Evolutionary conservation across 805 yeast genomes (phyloP), one percentile per base, ranked within the genome.

Genomic region (Candida ficus): DNA sequence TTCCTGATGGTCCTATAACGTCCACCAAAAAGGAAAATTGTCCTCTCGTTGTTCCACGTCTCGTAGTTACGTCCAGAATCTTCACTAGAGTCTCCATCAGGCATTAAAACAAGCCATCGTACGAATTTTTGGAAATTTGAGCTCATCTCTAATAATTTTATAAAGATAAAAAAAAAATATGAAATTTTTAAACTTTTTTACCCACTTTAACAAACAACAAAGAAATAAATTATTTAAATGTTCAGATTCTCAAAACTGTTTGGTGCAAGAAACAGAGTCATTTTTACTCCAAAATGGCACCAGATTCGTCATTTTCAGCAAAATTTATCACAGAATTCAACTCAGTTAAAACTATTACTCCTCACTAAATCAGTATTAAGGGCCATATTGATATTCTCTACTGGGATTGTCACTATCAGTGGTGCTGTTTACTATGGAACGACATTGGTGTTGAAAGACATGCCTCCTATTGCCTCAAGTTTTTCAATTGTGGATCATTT

Each of bases 1-100:
- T 48, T 52, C 42, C 63, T 68, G 9, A 70, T 54, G 0, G 73
- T 62, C 25, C 80, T 62, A 12, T 80, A 52, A 31, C 88, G 58
- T 0, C 95, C 95, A 12, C 93, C 93, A 36, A 77, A 58, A 4
- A 82, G 60, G 56, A 73, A 84, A 2, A 75, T 46, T 41, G 69
- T 67, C 41, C 66, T 70, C 7, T 66, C 47, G 14, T 63, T 63
- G 9, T 56, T 47, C 54, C 69, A 70, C 2, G 58, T 62, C 50
- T 73, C 68, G 54, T 74, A 77, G 57, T 75, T 73, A 17, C 46
- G 29, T 14, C 29, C 38, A 4, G 16, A 26, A 1, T 16, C 37
- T 6, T 20, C 17, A 5, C 7, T n/a, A 12, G 8, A 13, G 5
- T 20, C 25, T 13, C 23, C 33, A 20, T 20, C 23, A 4, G 59